Percentiles rank a stretch among this genome's conserved stretches.
Evolutionary conservation across 1,284 basidiomycete genomes (phyloP).

Genomic region (Trichosporon sp.): DNA sequence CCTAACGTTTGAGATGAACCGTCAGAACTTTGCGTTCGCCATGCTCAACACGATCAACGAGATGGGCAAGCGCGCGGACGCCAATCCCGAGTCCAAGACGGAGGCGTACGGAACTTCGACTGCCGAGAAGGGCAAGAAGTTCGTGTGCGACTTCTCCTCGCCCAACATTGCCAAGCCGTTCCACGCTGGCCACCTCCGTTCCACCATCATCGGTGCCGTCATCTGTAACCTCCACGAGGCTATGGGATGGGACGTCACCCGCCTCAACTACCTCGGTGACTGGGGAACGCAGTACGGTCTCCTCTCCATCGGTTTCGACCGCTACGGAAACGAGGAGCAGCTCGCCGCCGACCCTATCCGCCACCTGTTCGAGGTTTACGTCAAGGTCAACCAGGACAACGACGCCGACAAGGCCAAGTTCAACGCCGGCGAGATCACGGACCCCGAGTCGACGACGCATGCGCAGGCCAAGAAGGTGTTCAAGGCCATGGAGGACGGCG

Average conservation of each 20-base stretch:
- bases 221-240: constrained; percentile 88
- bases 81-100: constrained; percentile 55
- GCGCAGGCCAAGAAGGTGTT: constrained; percentile 85
- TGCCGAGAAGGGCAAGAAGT: constrained; percentile 72
- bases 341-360: constrained; percentile 89
- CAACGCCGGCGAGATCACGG: constrained; percentile 45
- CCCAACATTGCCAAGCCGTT: constrained; percentile 99
- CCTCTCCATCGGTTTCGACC: constrained; percentile 88
- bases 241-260: constrained; percentile 87
- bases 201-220: constrained; percentile 97
- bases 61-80: constrained; percentile 58
- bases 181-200: constrained; percentile 95
- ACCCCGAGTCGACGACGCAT: constrained; percentile 63
- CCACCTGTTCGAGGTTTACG: constrained; percentile 91
- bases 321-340: constrained; percentile 82
- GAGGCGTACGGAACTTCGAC: constrained; percentile 72
- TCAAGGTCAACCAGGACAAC: constrained; percentile 87
- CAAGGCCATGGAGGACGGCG: constrained; percentile 93
- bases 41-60: constrained; percentile 83
- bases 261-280: constrained; percentile 93
- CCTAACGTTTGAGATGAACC: constrained; percentile 75
- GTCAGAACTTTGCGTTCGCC: constrained; percentile 68
- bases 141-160: constrained; percentile 76
- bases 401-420: constrained; percentile 59
- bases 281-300: constrained; percentile 90